Evolutionary conservation across 2,329 filamentous ascomycete genomes (phyloP).

Genomic region (Talaromyces marneffei): DNA sequence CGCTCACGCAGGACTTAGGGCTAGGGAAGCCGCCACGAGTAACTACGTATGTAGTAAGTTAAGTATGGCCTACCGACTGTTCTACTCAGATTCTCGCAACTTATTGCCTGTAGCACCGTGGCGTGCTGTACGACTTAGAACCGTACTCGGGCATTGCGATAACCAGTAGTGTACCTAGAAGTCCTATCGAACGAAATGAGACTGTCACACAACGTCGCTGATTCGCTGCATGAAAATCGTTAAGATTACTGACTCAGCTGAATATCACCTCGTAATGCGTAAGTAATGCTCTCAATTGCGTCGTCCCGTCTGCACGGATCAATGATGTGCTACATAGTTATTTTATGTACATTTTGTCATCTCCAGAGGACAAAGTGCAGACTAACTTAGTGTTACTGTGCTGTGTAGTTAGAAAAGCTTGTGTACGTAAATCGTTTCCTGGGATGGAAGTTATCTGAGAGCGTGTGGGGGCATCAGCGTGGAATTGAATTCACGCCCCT

Average conservation of each 20-base stretch:
- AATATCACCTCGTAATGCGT: not conserved
- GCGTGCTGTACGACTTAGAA: not conserved
- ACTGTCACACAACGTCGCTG: not conserved
- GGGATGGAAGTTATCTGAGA: not conserved
- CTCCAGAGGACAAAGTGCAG: not conserved
- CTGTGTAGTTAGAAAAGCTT: not conserved
- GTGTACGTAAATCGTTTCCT: not conserved
- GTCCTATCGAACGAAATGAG: not conserved
- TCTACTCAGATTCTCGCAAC: not conserved
- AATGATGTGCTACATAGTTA: not conserved
- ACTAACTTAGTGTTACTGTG: too few relatives aligned
- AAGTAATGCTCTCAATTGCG: not conserved
- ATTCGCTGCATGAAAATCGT: not conserved
- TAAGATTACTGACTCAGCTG: not conserved
- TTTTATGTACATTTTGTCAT: too few relatives aligned
- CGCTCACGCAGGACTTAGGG: not conserved
- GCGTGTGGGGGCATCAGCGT: not conserved
- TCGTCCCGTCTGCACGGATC: not conserved
- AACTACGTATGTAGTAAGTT: too few relatives aligned
- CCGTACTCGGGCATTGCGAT: not conserved
- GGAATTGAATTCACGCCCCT: not conserved
- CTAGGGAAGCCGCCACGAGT: not conserved
- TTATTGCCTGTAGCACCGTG: not conserved
- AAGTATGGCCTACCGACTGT: too few relatives aligned
- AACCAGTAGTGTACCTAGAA: not conserved